These are phyloP conservation scores for Solanum medicagineum DNA, from an alignment of 257 asterid genomes.

Conservation along the genomic window DNA sequence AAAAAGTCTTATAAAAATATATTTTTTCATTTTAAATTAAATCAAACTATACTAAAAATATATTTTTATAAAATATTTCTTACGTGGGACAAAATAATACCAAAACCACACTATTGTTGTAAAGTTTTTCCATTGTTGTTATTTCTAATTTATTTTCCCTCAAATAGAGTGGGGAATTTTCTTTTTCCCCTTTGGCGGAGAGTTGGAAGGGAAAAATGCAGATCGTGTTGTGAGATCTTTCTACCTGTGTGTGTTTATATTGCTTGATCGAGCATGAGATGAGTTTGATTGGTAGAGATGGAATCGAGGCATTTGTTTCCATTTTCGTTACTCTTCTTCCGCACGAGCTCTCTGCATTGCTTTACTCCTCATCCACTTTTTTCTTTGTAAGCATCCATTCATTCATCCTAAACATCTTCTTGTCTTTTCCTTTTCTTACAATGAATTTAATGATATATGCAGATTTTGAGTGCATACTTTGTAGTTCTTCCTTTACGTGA, in stretches of 20 bases:
- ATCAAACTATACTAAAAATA: too few species aligned
- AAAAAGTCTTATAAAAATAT: too few species aligned
- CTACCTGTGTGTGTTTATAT: not conserved
- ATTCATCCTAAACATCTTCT: not conserved
- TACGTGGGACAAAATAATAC: too few species aligned
- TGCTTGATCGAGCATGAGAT: not conserved
- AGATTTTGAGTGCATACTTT: slow-evolving; percentile 93
- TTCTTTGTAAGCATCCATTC: slow-evolving; percentile 47
- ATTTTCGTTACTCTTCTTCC: slow-evolving; percentile 72
- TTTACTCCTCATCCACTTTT: slow-evolving; percentile 66
- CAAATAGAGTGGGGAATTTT: too few species aligned
- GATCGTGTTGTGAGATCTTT: not conserved
- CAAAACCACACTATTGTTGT: too few species aligned
- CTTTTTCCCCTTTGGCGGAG: too few species aligned
- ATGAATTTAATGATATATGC: slow-evolving; percentile 12
- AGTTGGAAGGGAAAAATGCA: not conserved
- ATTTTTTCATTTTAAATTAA: too few species aligned
- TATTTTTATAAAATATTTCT: too few species aligned
- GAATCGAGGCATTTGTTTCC: slow-evolving; percentile 49
- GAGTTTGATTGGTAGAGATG: slow-evolving; percentile 40
- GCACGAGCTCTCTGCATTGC: slow-evolving; percentile 65
- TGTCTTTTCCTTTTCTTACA: not conserved
- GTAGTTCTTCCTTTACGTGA: slow-evolving; percentile 96
- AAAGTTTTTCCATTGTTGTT: too few species aligned
- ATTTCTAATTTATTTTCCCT: too few species aligned